Percentiles rank a stretch among this genome's conserved stretches.
These are phyloP conservation scores for Podospora didyma DNA, from an alignment of 495 filamentous ascomycete species.

Conservation along the genomic window DNA sequence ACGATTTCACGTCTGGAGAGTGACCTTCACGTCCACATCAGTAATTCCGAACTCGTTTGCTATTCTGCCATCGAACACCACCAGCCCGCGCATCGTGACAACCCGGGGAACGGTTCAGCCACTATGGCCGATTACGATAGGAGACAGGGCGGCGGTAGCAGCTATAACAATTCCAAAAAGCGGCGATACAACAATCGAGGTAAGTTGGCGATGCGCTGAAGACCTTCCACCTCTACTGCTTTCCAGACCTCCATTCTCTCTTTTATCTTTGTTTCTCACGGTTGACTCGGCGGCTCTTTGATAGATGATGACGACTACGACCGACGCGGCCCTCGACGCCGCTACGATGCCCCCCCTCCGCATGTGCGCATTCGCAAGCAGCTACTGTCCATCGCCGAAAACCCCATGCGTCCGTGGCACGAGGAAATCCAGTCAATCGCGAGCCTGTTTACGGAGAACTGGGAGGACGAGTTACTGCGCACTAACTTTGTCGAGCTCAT, in stretches of 20 bases:
- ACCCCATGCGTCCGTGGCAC: conserved; percentile 71
- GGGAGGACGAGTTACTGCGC: conserved; percentile 64
- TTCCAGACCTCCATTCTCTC: neutral
- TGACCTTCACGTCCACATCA: neutral
- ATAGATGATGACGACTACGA: conserved; percentile 68
- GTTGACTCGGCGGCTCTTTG: neutral
- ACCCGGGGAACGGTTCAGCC: neutral
- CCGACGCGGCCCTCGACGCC: conserved; percentile 68
- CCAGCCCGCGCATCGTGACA: neutral
- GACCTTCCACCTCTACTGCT: neutral
- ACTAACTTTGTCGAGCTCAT: conserved; percentile 65
- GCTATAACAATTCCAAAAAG: conserved; percentile 63
- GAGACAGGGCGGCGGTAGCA: conserved; percentile 50
- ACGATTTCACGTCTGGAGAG: neutral
- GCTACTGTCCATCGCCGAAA: conserved; percentile 80
- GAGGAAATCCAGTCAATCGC: conserved; percentile 78
- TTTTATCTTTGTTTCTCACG: neutral
- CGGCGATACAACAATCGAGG: conserved; percentile 43
- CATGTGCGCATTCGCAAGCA: conserved; percentile 73
- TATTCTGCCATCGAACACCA: neutral
- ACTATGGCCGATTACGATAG: conserved; percentile 74
- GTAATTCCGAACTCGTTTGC: neutral
- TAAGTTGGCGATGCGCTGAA: conserved; percentile 21
- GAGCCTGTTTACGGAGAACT: conserved; percentile 70
- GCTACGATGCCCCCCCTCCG: conserved; percentile 76